Base-by-base conservation (phyloP, 441 rosid genomes). In the Caryocar brasiliense region DNA sequence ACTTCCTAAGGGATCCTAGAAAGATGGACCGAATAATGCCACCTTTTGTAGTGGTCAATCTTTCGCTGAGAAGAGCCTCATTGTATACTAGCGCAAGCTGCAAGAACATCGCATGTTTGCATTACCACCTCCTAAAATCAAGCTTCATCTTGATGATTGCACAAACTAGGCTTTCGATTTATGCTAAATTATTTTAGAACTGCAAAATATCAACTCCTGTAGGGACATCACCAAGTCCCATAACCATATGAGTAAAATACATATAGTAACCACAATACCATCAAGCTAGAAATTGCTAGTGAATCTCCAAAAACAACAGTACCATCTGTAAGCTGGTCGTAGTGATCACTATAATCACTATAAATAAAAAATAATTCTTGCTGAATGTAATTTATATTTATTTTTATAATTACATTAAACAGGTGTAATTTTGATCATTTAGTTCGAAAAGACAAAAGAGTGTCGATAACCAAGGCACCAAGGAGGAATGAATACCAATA, bases 71-170 rank as follows among this genome's bases (percentile, higher is more conserved):
- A 14, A 82, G 75, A 40, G 99, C 87, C 55, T 93, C 86, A 8
- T 61, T 79, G 77, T 88, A 88, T 30, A 82, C 61, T 48, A 93
- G 63, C 13, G 93, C 95, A 62, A 93, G 77, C 97, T 84, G 88
- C 48, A 73, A 32, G 9, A 40, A 45, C 19, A 34, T 33, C 0
- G n/a, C n/a, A n/a, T n/a, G n/a, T n/a, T n/a, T n/a, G n/a, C n/a
- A n/a, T n/a, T n/a, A n/a, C n/a, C n/a, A n/a, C n/a, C n/a, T n/a
- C n/a, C n/a, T n/a, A n/a, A n/a, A n/a, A n/a, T n/a, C n/a, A n/a
- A n/a, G n/a, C n/a, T n/a, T n/a, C n/a, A n/a, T n/a, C n/a, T n/a
- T n/a, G n/a, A n/a, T n/a, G n/a, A n/a, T n/a, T n/a, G n/a, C n/a
- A n/a, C n/a, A n/a, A n/a, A n/a, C n/a, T n/a, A n/a, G n/a, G n/a